Evolutionary conservation across 2,329 filamentous ascomycete genomes (phyloP).

Genomic region (Botrytis galanthina): DNA sequence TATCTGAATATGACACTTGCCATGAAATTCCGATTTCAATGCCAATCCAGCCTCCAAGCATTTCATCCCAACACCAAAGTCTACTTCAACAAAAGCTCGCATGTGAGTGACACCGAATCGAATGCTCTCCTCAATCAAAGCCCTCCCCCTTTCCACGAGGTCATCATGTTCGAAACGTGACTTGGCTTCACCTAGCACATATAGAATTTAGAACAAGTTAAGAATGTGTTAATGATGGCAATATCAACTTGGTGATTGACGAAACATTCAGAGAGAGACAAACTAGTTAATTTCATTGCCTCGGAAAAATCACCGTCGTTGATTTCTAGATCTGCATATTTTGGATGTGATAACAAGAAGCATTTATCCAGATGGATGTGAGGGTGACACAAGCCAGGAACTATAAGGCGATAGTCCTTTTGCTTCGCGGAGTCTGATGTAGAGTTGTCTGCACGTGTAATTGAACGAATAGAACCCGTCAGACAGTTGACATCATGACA

Average conservation of each 20-base stretch:
- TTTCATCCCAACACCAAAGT: conserved; percentile 56
- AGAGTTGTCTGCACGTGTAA: conserved; percentile 32
- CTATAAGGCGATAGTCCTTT: conserved; percentile 40
- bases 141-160: conserved; percentile 61
- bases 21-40: conserved; percentile 54
- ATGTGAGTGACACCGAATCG: conserved; percentile 64
- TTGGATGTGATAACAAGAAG: conserved; percentile 56
- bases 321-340: conserved; percentile 60
- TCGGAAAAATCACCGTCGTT: conserved; percentile 61
- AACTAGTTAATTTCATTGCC: conserved; percentile 56
- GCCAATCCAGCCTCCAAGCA: conserved; percentile 57
- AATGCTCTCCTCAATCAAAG: conserved; percentile 64
- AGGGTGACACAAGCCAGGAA: conserved; percentile 64
- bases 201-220: conserved; percentile 5
- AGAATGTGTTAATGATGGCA: background rate
- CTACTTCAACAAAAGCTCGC: conserved; percentile 70
- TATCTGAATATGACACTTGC: conserved; percentile 60
- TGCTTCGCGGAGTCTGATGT: conserved; percentile 3
- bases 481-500: conserved; percentile 39
- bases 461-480: conserved; percentile 34
- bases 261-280: conserved; percentile 9
- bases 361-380: conserved; percentile 72
- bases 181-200: conserved; percentile 51
- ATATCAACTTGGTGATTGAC: conserved; percentile 3
- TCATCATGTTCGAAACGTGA: conserved; percentile 59